Evolutionary conservation across 805 yeast species (phyloP), one percentile per base, ranked within the genome.

Genomic region (Yamadazyma paraphyllophila): DNA sequence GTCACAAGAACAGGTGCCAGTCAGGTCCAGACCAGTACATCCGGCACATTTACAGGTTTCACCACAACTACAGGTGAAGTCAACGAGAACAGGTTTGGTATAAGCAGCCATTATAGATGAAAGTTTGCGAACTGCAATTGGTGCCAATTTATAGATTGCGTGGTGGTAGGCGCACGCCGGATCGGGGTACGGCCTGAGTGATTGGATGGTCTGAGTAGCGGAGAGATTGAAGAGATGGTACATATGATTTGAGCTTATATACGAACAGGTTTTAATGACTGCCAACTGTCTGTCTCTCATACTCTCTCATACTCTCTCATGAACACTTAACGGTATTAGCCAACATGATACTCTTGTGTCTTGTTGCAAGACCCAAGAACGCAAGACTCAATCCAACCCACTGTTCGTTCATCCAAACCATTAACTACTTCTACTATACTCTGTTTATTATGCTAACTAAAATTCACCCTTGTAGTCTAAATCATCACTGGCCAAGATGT

Each of bases 401-500:
- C n/a, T n/a, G n/a, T n/a, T n/a, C n/a, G n/a, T n/a, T n/a, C n/a
- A n/a, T n/a, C n/a, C n/a, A n/a, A n/a, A n/a, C n/a, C n/a, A n/a
- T n/a, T n/a, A n/a, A n/a, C n/a, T n/a, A n/a, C n/a, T n/a, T n/a
- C n/a, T n/a, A n/a, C n/a, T n/a, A n/a, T n/a, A n/a, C n/a, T n/a
- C n/a, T 35, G 26, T 20, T 35, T 35, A 35, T 35, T 29, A 29
- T 29, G 31, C 31, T 35, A 34, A 13, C 35, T 61, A 72, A 46
- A 72, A 72, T 49, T 72, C 77, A 26, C 77, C 77, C 59, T 67
- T 71, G 49, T 57, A 52, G 54, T 66, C 66, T 54, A 72, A 69
- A 51, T 71, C 76, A 43, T 66, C 67, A 48, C 74, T 63, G 39
- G 61, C 53, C 55, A 88, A 70, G 41, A 88, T 78, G 38, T 80